A percentile compares a stretch with the other conserved stretches of the same genome.
These are phyloP conservation scores for Pyrenophora teres DNA, from an alignment of 2,329 filamentous ascomycete species.

Conservation along the genomic window DNA sequence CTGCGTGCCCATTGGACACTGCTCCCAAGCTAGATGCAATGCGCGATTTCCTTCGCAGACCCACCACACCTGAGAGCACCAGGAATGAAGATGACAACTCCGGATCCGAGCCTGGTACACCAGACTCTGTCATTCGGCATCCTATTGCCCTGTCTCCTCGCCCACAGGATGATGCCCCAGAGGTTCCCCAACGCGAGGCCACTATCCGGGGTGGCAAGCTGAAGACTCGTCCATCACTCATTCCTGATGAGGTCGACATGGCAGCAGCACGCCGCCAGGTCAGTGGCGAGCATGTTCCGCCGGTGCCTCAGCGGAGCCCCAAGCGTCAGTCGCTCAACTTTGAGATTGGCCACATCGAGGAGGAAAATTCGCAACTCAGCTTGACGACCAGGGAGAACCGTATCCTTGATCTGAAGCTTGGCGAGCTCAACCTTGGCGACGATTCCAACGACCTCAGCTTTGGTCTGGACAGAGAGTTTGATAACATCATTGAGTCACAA, in stretches of 20 bases:
- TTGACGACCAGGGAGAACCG: conserved; percentile 40
- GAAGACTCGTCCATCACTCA: conserved; percentile 86
- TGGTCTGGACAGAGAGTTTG: conserved; percentile 89
- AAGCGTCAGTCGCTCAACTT: conserved; percentile 45
- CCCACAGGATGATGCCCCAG: conserved; percentile 59
- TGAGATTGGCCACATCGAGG: conserved; percentile 42
- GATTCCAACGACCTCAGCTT: conserved; percentile 73
- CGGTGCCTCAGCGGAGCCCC: conserved; percentile 46
- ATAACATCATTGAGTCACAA: conserved; percentile 92
- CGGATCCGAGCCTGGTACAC: conserved; percentile 70
- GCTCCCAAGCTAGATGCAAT: conserved; percentile 46
- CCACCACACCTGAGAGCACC: conserved; percentile 56
- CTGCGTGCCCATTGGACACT: conserved; percentile 37
- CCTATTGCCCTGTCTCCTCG: conserved; percentile 54
- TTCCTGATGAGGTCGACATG: conserved; percentile 85
- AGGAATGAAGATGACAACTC: conserved; percentile 51
- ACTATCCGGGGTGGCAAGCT: conserved; percentile 90
- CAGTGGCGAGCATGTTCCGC: conserved; percentile 69
- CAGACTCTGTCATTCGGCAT: conserved; percentile 88
- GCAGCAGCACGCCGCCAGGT: conserved; percentile 83
- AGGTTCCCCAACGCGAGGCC: conserved; percentile 78
- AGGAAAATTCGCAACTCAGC: conserved; percentile 37
- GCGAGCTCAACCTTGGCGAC: conserved; percentile 78
- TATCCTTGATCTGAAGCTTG: conserved; percentile 79
- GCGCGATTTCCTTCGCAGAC: conserved; percentile 50